Conservation (phyloP, 2,329 filamentous ascomycete species). For the Paecilomyces fulvus region DNA sequence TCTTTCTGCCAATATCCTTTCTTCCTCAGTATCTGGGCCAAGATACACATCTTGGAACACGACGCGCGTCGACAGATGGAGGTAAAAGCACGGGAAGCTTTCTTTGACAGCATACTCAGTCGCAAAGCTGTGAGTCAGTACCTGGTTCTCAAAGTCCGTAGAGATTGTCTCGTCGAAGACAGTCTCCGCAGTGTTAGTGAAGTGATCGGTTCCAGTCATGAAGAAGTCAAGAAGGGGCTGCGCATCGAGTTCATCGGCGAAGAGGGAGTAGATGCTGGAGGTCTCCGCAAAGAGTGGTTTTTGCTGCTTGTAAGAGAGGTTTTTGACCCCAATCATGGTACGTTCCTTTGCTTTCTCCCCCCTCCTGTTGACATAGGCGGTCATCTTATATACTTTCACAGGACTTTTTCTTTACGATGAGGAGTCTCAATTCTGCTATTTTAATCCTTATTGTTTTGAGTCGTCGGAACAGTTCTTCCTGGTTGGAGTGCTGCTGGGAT, state of each 20-base stretch:
- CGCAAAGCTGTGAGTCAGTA: constrained; percentile 67
- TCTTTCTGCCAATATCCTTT: constrained; percentile 91
- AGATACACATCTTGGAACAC: constrained; percentile 82
- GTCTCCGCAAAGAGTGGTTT: constrained; percentile 91
- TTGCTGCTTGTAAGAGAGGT: constrained; percentile 78
- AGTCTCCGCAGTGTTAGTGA: constrained; percentile 78
- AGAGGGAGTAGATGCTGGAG: constrained; percentile 84
- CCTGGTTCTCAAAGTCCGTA: constrained; percentile 65
- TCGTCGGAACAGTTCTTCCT: constrained; percentile 88
- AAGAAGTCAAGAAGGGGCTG: constrained; percentile 84
- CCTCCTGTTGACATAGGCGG: not conserved
- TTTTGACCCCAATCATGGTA: constrained; percentile 83
- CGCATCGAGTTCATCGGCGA: constrained; percentile 80
- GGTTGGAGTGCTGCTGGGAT: constrained; percentile 75
- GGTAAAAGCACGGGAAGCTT: constrained; percentile 76
- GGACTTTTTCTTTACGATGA: constrained; percentile 91
- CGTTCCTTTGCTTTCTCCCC: constrained; percentile 20
- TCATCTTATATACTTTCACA: constrained; percentile 23
- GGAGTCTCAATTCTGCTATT: constrained; percentile 84
- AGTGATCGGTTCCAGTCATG: constrained; percentile 68
- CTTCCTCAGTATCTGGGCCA: constrained; percentile 82
- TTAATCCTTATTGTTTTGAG: constrained; percentile 83
- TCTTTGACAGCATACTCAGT: constrained; percentile 80
- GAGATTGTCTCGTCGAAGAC: constrained; percentile 82
- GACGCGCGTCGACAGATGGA: constrained; percentile 87